Conservation (phyloP, 805 yeast species). For the Metschnikowia cubensis region DNA sequence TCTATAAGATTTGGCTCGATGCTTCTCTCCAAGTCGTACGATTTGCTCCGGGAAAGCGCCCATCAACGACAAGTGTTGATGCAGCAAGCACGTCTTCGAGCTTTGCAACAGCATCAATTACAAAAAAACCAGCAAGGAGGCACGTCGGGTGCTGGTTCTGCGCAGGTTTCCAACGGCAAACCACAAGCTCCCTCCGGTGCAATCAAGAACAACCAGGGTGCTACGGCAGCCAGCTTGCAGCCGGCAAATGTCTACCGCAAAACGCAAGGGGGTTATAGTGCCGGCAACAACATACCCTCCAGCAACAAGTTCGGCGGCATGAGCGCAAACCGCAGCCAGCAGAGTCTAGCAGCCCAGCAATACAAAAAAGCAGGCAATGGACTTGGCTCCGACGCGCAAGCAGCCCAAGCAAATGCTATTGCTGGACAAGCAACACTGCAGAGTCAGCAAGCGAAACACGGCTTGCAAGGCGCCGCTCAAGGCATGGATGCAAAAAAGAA, state of each 20-base stretch:
- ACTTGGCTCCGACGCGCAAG: background rate
- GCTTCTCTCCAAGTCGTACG: slow-evolving; percentile 84
- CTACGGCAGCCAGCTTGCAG: background rate
- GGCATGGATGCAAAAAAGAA: slow-evolving; percentile 5
- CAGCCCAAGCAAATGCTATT: background rate
- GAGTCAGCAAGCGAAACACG: slow-evolving; percentile 5
- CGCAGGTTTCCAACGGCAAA: background rate
- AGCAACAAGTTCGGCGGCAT: slow-evolving; percentile 2
- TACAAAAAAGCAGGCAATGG: background rate
- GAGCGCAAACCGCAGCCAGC: slow-evolving; percentile 1
- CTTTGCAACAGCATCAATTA: slow-evolving; percentile 38
- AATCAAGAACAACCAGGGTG: background rate
- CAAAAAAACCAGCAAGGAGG: slow-evolving; percentile 7
- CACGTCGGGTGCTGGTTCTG: background rate
- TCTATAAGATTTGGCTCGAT: slow-evolving; percentile 87
- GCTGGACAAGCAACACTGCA: background rate
- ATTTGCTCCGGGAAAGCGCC: slow-evolving; percentile 69
- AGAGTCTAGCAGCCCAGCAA: background rate
- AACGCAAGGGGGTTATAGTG: slow-evolving; percentile 3
- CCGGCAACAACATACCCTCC: slow-evolving; percentile 5
- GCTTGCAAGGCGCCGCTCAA: slow-evolving; percentile 1
- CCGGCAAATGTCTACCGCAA: background rate
- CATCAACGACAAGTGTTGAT: slow-evolving; percentile 50
- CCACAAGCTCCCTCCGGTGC: slow-evolving; percentile 3
- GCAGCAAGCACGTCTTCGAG: slow-evolving; percentile 49